phyloP scores from a whole-genome alignment of 805 yeast species.

The Yarrowia osloensis region DNA sequence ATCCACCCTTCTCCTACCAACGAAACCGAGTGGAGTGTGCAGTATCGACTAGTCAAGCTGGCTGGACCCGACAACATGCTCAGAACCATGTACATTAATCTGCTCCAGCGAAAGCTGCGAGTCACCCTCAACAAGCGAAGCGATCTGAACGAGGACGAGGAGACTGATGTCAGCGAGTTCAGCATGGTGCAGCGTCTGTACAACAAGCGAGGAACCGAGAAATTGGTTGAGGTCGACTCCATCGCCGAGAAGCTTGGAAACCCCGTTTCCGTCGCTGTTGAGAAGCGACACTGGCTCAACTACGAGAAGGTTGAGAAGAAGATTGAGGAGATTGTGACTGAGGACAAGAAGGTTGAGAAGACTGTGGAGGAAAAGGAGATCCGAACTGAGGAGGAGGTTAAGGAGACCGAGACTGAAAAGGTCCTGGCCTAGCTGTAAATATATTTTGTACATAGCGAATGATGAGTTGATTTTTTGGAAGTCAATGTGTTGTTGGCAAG shows the following conservation, averaged over 20 bases:
- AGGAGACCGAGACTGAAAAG: background rate
- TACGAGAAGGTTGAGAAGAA: background rate
- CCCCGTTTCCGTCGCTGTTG: background rate
- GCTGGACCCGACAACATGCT: background rate
- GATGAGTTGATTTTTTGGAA: too few species aligned
- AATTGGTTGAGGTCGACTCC: background rate
- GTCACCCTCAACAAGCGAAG: background rate
- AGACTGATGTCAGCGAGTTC: background rate
- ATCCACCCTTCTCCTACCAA: constrained; percentile 9
- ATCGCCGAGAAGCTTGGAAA: constrained; percentile 5
- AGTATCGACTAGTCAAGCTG: constrained; percentile 8
- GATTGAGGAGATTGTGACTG: background rate
- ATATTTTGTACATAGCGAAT: background rate
- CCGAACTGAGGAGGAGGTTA: background rate
- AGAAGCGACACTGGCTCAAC: constrained; percentile 1
- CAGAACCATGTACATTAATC: background rate
- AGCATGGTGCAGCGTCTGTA: background rate
- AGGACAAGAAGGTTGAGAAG: background rate
- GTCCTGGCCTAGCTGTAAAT: background rate
- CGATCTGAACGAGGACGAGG: constrained; percentile 9
- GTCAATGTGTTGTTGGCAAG: too few species aligned
- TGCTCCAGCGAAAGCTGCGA: background rate
- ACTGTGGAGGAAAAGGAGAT: background rate
- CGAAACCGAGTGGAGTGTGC: constrained; percentile 26
- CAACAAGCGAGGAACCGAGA: constrained; percentile 6